Evolutionary conservation across 2,329 filamentous ascomycete genomes (phyloP).

Genomic region (Cytospora schulzeri): DNA sequence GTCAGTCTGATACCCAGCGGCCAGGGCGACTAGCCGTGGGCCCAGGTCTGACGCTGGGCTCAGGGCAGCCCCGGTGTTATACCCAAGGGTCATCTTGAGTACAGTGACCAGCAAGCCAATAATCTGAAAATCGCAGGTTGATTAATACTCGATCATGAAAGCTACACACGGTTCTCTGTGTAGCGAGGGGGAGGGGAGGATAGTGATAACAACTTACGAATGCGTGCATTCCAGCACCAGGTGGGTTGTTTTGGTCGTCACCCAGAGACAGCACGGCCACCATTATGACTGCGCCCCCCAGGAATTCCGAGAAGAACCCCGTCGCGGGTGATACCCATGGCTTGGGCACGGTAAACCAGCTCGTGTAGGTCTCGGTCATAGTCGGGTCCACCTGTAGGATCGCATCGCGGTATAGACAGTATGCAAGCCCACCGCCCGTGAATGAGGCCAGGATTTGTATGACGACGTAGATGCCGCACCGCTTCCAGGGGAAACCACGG

Average conservation of each 20-base stretch:
- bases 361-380: conserved; percentile 35
- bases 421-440: conserved; percentile 36
- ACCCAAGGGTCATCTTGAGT: conserved; percentile 41
- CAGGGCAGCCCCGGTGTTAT: conserved; percentile 41
- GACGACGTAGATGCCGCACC: conserved; percentile 36
- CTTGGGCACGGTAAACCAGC: conserved; percentile 40
- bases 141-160: not conserved
- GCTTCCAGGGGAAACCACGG: conserved; percentile 41
- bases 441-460: conserved; percentile 38
- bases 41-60: conserved; percentile 44
- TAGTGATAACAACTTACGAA: conserved; percentile 35
- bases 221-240: conserved; percentile 41
- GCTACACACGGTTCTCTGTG: not conserved
- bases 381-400: conserved; percentile 37
- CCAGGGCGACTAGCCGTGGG: conserved; percentile 37
- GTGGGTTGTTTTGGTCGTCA: conserved; percentile 43
- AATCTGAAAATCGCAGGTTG: not conserved
- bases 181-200: not conserved
- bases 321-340: conserved; percentile 33
- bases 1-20: conserved; percentile 35
- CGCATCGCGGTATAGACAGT: conserved; percentile 36
- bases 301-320: conserved; percentile 41
- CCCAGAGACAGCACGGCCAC: conserved; percentile 41
- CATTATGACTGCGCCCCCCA: conserved; percentile 40
- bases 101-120: conserved; percentile 40